Base-by-base conservation (phyloP, 2,329 filamentous ascomycete genomes). In the Didymella segeticola region DNA sequence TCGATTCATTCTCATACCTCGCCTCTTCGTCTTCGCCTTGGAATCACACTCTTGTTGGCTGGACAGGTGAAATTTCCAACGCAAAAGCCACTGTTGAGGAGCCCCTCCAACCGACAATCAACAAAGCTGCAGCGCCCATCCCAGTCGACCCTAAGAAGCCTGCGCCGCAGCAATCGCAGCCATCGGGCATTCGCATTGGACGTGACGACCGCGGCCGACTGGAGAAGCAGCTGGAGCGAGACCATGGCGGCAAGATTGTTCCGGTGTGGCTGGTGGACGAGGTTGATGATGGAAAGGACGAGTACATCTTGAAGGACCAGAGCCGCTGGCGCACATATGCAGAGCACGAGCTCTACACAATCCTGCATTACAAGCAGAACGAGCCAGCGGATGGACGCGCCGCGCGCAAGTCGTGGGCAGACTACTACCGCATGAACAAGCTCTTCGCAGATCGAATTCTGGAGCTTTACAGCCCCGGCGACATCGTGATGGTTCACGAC, bases 291-390 rank as follows among this genome's bases (percentile, higher is more conserved):
- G 81, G 85, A 0, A 83, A 89, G 29, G 89, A 91, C 29, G 78
- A 80, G 31, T 84, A 93, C 45, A 80, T 84, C 30, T 80, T 98
- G 60, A 90, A 88, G 64, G 90, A 96, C 65, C 93, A 97, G 78
- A 81, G 82, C 26, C 83, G 92, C 60, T 98, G 95, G 93, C 85
- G 92, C 60, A 85, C 89, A 33, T 98, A 95, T 75, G 91, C 93
- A 14, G 92, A 97, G 78, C 87, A 93, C 70, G 90, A 96, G 66
- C 82, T 98, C 23, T 97, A 96, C 78, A 92, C 91, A 1, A 83
- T 97, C 9, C 92, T 97, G 72, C 93, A 98, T 77, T 98, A 98
- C 82, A 96, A 96, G 78, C 91, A 95, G 70, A 90, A 96, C 70
- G 91, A 93, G 72, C 91, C 93, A 1, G 90, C 87, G 11, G 90